Evolutionary conservation across 1,139 yeast species (phyloP), one percentile per base, ranked within the genome.

Genomic region (Yamadazyma friedrichii): DNA sequence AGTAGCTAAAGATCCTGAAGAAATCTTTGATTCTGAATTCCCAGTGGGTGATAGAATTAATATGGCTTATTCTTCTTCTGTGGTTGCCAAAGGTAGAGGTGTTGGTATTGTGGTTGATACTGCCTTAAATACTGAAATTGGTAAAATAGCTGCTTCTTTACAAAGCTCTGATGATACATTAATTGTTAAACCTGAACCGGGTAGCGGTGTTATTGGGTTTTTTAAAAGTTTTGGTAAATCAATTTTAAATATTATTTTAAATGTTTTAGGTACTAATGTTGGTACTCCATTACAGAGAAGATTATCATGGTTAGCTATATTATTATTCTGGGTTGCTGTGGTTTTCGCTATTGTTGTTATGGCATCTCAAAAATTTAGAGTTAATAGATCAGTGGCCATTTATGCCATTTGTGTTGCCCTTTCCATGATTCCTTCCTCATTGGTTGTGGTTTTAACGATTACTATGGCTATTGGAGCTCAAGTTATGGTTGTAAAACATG

Each of bases 401-500:
- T 69, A 47, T 51, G 76, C 56, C 49, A 64, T 52, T 51, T 75
- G 64, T 43, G 71, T 75, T 40, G 74, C 77, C 0, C 74, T 77
- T 37, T 70, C 80, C 3, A 76, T 76, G 64, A 74, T 77, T 46
- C 82, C 82, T 3, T 78, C 77, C 31, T 77, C 82, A 25, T 61
- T 77, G 49, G 78, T 80, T 38, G 74, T 77, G 39, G 81, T 78
- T 15, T 65, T 77, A 42, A 76, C 82, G 31, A 67, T 75, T 34
- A 72, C 78, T 29, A 61, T 76, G 62, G 65, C 76, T 3, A 70
- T 75, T 30, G 74, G 77, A 25, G 79, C 80, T 13, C 66, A 62
- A 41, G 70, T 63, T 9, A 74, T 76, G 80, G 71, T 64, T 31
- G 55, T 62, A 32, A 65, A 67, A 47, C 58, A 70, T 45, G 74